These are phyloP conservation scores for Skeletonema potamos DNA, from an alignment of 108 stramenopile genomes.

Conservation along the genomic window DNA sequence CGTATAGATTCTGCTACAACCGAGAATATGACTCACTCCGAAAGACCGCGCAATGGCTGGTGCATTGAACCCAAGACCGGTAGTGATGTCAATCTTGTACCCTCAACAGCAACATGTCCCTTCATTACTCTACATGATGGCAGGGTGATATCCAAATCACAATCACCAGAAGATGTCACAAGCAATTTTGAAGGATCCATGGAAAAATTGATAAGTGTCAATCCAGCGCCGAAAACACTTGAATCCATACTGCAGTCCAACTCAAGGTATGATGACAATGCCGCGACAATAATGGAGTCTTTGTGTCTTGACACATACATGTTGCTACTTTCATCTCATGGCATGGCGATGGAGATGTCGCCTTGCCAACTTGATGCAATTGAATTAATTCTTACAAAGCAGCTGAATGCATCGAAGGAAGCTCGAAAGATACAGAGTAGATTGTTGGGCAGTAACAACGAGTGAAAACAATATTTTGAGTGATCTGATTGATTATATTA, in stretches of 20 bases:
- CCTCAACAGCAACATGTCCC: slow-evolving; percentile 9
- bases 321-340: slow-evolving; percentile 64
- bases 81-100: neutral
- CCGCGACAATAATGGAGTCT: slow-evolving; percentile 58
- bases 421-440: slow-evolving; percentile 59
- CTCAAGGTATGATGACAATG: neutral
- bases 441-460: slow-evolving; percentile 20
- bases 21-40: neutral
- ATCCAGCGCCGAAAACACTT: slow-evolving; percentile 38
- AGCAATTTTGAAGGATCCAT: slow-evolving; percentile 8
- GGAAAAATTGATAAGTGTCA: slow-evolving; percentile 3
- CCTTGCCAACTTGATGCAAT: slow-evolving; percentile 74
- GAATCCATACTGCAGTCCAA: slow-evolving; percentile 25
- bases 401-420: slow-evolving; percentile 52
- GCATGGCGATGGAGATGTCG: slow-evolving; percentile 73
- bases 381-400: slow-evolving; percentile 52
- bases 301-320: slow-evolving; percentile 73
- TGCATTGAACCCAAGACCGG: neutral
- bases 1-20: neutral
- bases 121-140: slow-evolving; percentile 46
- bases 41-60: slow-evolving; percentile 2
- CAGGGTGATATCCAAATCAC: slow-evolving; percentile 26
- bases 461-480: neutral
- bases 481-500: too few species aligned
- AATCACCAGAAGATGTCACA: slow-evolving; percentile 12